Evolutionary conservation across 2,329 filamentous ascomycete species (phyloP).

Genomic region (Nigrospora osmanthi): DNA sequence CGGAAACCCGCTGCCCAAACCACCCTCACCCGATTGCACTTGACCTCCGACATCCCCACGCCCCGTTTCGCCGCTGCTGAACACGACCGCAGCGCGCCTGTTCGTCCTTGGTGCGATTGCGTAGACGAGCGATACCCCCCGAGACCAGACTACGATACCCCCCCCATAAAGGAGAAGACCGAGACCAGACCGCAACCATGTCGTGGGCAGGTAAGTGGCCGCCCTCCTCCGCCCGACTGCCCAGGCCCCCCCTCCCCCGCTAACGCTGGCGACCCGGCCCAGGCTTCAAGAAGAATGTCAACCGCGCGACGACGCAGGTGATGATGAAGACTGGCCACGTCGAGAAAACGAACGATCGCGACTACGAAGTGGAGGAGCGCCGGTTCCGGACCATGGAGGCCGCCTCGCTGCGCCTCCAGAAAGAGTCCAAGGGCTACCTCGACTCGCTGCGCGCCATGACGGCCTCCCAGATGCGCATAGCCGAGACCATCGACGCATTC

Average conservation of each 20-base stretch:
- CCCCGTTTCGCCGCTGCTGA: too few species aligned
- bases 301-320: constrained; percentile 97
- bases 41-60: too few species aligned
- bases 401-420: constrained; percentile 84
- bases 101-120: too few species aligned
- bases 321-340: constrained; percentile 99
- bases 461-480: constrained; percentile 97
- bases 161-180: not conserved
- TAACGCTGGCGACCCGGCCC: constrained; percentile 7
- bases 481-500: constrained; percentile 98
- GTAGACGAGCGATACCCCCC: too few species aligned
- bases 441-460: constrained; percentile 98
- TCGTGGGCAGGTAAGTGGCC: constrained; percentile 58
- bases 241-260: not conserved
- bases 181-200: constrained; percentile 37
- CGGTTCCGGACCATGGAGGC: constrained; percentile 97
- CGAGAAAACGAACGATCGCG: constrained; percentile 95
- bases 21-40: too few species aligned
- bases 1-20: too few species aligned
- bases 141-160: too few species aligned
- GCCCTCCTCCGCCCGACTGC: not conserved
- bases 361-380: constrained; percentile 96
- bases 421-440: constrained; percentile 96
- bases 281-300: constrained; percentile 95
- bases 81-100: too few species aligned